Percentiles rank a stretch among this genome's conserved stretches.
Conservation (phyloP, 345 rosid species). For the Citrus australasica region DNA sequence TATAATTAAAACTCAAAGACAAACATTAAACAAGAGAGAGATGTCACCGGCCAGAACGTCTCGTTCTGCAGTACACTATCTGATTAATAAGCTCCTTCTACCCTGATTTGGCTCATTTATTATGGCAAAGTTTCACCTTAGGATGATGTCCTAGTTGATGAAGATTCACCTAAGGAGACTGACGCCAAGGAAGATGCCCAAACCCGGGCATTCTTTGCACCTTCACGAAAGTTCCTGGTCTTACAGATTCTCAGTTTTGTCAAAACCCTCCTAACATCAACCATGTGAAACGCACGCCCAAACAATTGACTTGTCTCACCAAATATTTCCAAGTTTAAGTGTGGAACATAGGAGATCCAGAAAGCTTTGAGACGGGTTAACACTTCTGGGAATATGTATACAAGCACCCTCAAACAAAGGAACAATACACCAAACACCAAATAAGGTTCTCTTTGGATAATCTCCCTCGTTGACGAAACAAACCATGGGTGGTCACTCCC, state of each 20-base stretch:
- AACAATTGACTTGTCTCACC: constrained; percentile 82
- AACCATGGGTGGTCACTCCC: constrained; percentile 20
- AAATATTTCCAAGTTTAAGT: constrained; percentile 75
- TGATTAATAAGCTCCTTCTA: constrained; percentile 21
- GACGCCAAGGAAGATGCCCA: constrained; percentile 95
- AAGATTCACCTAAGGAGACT: constrained; percentile 74
- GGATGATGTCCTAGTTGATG: constrained; percentile 51
- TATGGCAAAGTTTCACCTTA: constrained; percentile 11
- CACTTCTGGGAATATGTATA: constrained; percentile 41
- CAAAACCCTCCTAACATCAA: constrained; percentile 89
- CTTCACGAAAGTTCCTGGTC: constrained; percentile 67
- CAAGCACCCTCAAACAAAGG: constrained; percentile 46
- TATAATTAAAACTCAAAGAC: constrained; percentile 7
- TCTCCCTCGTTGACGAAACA: constrained; percentile 34
- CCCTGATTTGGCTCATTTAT: neutral
- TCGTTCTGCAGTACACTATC: constrained; percentile 14
- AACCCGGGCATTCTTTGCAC: constrained; percentile 77
- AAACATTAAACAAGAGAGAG: neutral
- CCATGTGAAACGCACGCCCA: constrained; percentile 56
- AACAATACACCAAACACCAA: constrained; percentile 50
- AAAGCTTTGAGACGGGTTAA: constrained; percentile 53
- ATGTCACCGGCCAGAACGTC: constrained; percentile 12
- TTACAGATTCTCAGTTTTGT: constrained; percentile 62
- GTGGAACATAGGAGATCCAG: constrained; percentile 53
- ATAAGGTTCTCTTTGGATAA: constrained; percentile 55